phyloP scores from a whole-genome alignment of 1,139 yeast genomes.

The Taiozyma sp. region DNA sequence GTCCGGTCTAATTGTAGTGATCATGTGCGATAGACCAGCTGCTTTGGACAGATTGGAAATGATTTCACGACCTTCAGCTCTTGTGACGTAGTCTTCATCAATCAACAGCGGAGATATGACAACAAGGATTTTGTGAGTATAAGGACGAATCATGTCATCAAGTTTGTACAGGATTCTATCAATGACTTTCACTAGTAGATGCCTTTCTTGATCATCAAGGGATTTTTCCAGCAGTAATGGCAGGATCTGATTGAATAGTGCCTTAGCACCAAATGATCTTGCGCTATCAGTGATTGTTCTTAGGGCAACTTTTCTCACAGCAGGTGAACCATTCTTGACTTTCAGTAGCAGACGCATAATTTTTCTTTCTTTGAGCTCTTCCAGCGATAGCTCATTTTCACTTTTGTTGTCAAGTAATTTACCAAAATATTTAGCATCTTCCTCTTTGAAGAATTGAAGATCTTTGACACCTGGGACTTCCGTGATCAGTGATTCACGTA shows the following conservation, averaged over 20 bases:
- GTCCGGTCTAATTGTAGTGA: constrained; percentile 75
- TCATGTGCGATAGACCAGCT: constrained; percentile 78
- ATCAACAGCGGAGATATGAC: constrained; percentile 78
- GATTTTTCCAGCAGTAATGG: constrained; percentile 72
- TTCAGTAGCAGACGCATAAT: constrained; percentile 62
- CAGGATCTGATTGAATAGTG: constrained; percentile 62
- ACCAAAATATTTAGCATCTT: constrained; percentile 72
- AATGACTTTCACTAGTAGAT: constrained; percentile 69
- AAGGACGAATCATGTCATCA: constrained; percentile 66
- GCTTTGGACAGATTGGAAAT: constrained; percentile 72
- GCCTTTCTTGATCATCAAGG: constrained; percentile 81
- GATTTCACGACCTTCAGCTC: constrained; percentile 79
- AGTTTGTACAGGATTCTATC: constrained; percentile 65
- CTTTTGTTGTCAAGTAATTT: constrained; percentile 42
- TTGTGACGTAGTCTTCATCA: constrained; percentile 71
- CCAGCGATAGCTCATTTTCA: constrained; percentile 36
- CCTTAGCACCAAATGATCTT: constrained; percentile 60
- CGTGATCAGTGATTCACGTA: constrained; percentile 35
- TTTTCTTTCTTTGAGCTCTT: constrained; percentile 55
- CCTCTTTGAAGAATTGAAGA: constrained; percentile 62
- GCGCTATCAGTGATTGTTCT: constrained; percentile 66
- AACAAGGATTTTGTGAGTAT: constrained; percentile 63
- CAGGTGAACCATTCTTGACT: constrained; percentile 75
- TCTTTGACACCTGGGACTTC: constrained; percentile 64
- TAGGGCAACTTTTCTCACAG: constrained; percentile 65